Percentiles rank a stretch among this genome's conserved stretches.
Conservation (phyloP, 148 eudicot species). For the Diospyros kaki region DNA sequence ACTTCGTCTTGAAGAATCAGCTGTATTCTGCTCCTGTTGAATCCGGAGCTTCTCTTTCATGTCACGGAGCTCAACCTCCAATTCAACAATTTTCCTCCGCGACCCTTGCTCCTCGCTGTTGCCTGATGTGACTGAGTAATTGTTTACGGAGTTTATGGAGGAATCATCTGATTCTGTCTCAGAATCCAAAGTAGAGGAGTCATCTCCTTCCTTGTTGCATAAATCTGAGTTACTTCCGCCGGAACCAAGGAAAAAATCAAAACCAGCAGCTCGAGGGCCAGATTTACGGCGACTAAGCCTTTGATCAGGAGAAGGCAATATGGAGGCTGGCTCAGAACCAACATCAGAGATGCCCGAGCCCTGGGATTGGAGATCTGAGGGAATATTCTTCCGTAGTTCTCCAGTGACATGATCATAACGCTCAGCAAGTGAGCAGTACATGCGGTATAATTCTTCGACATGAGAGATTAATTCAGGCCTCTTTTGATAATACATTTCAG, state of each 20-base stretch:
- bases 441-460: conserved; percentile 82
- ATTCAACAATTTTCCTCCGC: conserved; percentile 43
- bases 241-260: conserved; percentile 71
- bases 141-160: conserved; percentile 60
- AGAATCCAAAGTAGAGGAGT: conserved; percentile 64
- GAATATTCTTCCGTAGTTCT: conserved; percentile 57
- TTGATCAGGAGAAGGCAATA: conserved; percentile 40
- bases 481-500: conserved; percentile 81
- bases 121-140: conserved; percentile 33
- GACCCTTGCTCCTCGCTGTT: conserved; percentile 41
- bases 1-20: conserved; percentile 30
- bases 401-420: conserved; percentile 73
- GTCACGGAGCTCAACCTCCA: conserved; percentile 52
- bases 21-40: conserved; percentile 35
- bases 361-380: conserved; percentile 62
- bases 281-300: conserved; percentile 42
- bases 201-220: conserved; percentile 54
- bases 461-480: conserved; percentile 68
- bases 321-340: conserved; percentile 48
- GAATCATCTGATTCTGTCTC: conserved; percentile 85
- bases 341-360: conserved; percentile 57
- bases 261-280: conserved; percentile 88
- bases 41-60: conserved; percentile 45
- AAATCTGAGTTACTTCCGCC: conserved; percentile 60
- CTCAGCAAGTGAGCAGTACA: conserved; percentile 77